Evolutionary conservation across 495 filamentous ascomycete species (phyloP), one percentile per base, ranked within the genome.

Genomic region (Xylaria longipes): DNA sequence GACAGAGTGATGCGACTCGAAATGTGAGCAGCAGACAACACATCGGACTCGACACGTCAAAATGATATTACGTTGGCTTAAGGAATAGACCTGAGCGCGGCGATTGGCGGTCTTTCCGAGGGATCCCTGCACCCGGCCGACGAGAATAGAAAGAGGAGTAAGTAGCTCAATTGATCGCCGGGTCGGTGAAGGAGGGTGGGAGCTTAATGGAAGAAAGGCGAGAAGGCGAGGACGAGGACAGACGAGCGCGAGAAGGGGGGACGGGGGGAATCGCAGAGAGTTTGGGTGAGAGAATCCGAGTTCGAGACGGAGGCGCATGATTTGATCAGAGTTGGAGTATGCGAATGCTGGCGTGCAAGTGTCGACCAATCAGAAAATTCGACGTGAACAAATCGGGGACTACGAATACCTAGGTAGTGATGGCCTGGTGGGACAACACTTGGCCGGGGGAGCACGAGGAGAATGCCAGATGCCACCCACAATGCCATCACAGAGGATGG

Each of bases 331-430:
- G 76, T 77, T 78, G 74, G 77, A 75, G 73, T 72, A 80, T 77
- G 73, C 77, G 29, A 70, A 52, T 71, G 66, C 80, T 78, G 76
- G 80, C 71, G 63, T 79, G 81, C 72, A 66, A 75, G 70, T 75
- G 68, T 75, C 22, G 75, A 22, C 83, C 83, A 85, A 85, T 85
- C 78, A 83, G 74, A 83, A 83, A 83, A 83, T 75, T 79, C 75
- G 68, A 75, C 22, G 37, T 22, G 68, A 56, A 52, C 68, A 70
- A 64, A 70, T 70, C 68, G 68, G 68, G 68, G 54, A 67, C 56
- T 67, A 14, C 35, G 2, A 22, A 56, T 71, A n/a, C n/a, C n/a
- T n/a, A n/a, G n/a, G n/a, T n/a, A 35, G 15, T 27, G 50, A 50
- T 66, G 64, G 31, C 46, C 64, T 66, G 46, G 58, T 65, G 39